Percentiles rank a stretch among this genome's conserved stretches.
These are phyloP conservation scores for Rhynchosporium graminicola DNA, from an alignment of 2,329 filamentous ascomycete species.

Conservation along the genomic window DNA sequence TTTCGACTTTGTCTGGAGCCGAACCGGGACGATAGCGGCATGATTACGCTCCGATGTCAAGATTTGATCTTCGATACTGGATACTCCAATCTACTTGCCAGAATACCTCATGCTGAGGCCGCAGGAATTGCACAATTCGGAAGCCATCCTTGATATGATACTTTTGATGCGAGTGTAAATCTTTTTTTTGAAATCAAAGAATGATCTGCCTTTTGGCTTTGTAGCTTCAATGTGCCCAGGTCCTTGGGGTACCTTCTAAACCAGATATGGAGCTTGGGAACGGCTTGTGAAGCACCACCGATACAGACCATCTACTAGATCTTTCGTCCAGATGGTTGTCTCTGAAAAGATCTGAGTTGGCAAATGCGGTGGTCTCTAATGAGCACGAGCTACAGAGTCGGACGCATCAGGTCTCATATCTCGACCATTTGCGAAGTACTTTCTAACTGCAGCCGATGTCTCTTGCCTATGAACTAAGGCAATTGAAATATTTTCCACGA, in stretches of 20 bases:
- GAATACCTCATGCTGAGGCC: not conserved
- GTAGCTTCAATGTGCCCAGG: not conserved
- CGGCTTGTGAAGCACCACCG: not conserved
- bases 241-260: not conserved
- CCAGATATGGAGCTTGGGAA: not conserved
- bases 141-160: not conserved
- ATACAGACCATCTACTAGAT: not conserved
- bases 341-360: not conserved
- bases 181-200: not conserved
- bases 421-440: not conserved
- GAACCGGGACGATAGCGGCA: not conserved
- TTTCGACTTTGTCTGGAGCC: not conserved
- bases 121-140: not conserved
- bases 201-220: not conserved
- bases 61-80: not conserved
- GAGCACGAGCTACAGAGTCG: not conserved
- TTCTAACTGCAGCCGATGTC: not conserved
- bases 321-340: not conserved
- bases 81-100: not conserved
- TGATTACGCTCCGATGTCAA: not conserved
- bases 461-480: not conserved
- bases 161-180: not conserved
- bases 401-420: not conserved
- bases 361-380: not conserved
- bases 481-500: too few species aligned